Evolutionary conservation across 2,329 filamentous ascomycete species (phyloP), one percentile per base, ranked within the genome.

Genomic region (Sclerotinia subarctica): DNA sequence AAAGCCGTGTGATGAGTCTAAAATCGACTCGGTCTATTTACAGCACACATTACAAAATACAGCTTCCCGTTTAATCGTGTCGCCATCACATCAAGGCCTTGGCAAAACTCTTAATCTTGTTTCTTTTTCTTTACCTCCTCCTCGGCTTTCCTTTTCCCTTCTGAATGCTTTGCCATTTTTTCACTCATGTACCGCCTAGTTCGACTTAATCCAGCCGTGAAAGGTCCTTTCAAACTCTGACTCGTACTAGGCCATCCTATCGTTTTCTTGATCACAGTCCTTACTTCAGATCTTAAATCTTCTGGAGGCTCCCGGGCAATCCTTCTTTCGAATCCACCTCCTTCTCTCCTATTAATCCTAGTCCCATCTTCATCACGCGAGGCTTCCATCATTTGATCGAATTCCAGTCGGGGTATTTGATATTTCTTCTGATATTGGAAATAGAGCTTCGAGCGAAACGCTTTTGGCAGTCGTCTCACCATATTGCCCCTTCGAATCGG

Each of bases 351-450:
- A 73, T 87, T 88, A 75, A 96, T 88, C 19, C 88, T 83, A 24
- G 83, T 82, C 1, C 88, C 85, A 67, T 90, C 86, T 75, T 92
- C 89, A 67, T 95, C 90, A 67, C 85, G 86, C 53, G 85, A 87
- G n/a, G 88, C 86, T 69, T 92, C 85, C 79, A 97, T 89, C 88
- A 98, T 94, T 75, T 87, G 85, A 75, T 91, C 83, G 78, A 97
- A 99, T 67, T 97, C 93, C 5, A 86, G 85, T 21, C 88, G 88
- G 0, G 94, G 93, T 54, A 99, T 95, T 67, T 86, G 85, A 75
- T 94, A 96, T 76, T 96, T 94, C 77, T 90, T 89, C 78, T 97
- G 94, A 78, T 97, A 99, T 75, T 94, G 89, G 79, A 97, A 97
- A 81, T 99, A 99, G 0, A 99, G 82, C 69, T 93, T 94, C 66